A percentile compares a stretch with the other conserved stretches of the same genome.
Evolutionary conservation across 441 rosid genomes (phyloP).

Genomic region (Pelargonium myrrhifolium): DNA sequence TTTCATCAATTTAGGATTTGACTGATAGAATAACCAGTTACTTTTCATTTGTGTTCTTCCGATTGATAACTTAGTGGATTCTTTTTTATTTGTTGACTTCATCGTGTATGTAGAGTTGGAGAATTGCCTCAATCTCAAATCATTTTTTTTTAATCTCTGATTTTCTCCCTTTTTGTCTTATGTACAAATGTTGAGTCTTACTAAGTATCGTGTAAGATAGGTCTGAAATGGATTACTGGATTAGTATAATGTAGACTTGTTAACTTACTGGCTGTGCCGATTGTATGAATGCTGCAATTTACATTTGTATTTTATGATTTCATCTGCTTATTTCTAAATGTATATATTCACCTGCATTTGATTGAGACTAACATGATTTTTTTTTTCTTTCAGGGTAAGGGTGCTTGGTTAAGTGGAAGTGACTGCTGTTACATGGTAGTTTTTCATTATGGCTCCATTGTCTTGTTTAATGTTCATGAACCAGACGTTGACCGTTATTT

Average conservation of each 20-base stretch:
- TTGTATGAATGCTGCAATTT: neutral
- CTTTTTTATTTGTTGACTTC: no score
- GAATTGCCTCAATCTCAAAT: no score
- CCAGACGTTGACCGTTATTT: constrained; percentile 76
- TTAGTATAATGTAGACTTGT: neutral
- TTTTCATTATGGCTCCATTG: constrained; percentile 86
- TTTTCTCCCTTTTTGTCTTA: no score
- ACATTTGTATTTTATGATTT: neutral
- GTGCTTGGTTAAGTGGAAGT: constrained; percentile 59
- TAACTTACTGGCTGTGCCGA: neutral
- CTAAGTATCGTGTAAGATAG: no score
- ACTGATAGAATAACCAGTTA: no score
- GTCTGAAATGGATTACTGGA: neutral
- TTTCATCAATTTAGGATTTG: no score
- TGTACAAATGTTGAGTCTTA: no score
- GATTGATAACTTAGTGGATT: no score
- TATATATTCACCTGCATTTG: neutral
- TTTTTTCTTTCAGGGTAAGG: constrained; percentile 43
- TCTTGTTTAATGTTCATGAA: constrained; percentile 70
- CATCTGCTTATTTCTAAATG: neutral
- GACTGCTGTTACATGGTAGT: constrained; percentile 79
- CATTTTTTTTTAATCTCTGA: no score
- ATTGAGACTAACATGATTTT: constrained; percentile 14
- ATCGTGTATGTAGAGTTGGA: no score
- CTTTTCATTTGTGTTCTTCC: no score